Conservation (phyloP, 768 basidiomycete species). For the Royoungia palumana region DNA sequence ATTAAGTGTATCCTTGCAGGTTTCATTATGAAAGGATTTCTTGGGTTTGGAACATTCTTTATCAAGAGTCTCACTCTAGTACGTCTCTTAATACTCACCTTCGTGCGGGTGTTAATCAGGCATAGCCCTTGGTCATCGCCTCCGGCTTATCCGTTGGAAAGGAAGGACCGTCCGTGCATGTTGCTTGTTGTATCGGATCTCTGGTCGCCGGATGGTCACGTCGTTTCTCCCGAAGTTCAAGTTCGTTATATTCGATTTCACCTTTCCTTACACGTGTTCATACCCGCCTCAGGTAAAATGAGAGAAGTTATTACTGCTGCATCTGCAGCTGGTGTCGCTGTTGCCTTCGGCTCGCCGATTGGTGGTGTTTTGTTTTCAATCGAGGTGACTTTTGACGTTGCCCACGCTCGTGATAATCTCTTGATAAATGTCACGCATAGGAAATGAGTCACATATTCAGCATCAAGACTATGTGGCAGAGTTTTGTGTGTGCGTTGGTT, state of each 20-base stretch:
- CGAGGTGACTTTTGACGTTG: conserved; percentile 56
- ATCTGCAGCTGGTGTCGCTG: conserved; percentile 96
- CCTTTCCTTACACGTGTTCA: conserved; percentile 14
- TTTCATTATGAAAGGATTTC: conserved; percentile 94
- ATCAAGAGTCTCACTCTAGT: conserved; percentile 95
- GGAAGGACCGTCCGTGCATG: conserved; percentile 97
- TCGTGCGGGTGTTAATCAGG: conserved; percentile 13
- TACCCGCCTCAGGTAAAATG: conserved; percentile 55
- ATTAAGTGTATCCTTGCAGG: conserved; percentile 98
- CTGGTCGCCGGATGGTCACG: conserved; percentile 83
- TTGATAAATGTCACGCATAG: conserved; percentile 36
- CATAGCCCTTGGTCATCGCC: conserved; percentile 91
- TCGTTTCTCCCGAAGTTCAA: conserved; percentile 83
- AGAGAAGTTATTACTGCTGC: conserved; percentile 92
- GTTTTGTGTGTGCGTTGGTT: conserved; percentile 95
- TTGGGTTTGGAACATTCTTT: conserved; percentile 84
- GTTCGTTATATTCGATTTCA: conserved; percentile 41
- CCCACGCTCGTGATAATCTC: background rate
- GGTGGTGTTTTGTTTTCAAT: conserved; percentile 98
- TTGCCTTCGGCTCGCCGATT: conserved; percentile 97
- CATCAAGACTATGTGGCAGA: conserved; percentile 98
- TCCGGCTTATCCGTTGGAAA: conserved; percentile 97
- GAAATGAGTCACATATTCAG: conserved; percentile 99
- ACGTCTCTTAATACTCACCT: conserved; percentile 27
- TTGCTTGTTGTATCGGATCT: conserved; percentile 91